These are phyloP conservation scores for Fusarium haematococcum DNA, from an alignment of 2,329 filamentous ascomycete species.

Conservation along the genomic window DNA sequence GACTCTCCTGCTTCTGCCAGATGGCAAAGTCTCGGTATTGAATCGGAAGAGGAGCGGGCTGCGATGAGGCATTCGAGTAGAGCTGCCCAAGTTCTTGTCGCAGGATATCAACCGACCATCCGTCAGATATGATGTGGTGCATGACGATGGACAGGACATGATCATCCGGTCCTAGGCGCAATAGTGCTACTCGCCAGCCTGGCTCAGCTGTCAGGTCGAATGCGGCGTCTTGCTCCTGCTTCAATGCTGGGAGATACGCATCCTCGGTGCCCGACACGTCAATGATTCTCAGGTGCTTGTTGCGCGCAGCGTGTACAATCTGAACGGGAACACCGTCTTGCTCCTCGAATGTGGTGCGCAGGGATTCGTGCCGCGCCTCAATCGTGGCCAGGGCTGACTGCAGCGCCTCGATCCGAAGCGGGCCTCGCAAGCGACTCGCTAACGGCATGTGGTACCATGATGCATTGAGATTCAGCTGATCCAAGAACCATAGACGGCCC, in stretches of 20 bases:
- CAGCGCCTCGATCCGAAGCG: conserved; percentile 7
- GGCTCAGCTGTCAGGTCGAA: background rate
- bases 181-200: conserved; percentile 2
- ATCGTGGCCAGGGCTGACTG: conserved; percentile 1
- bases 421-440: conserved; percentile 13
- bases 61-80: conserved; percentile 28
- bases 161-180: background rate
- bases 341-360: conserved; percentile 18
- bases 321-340: conserved; percentile 6
- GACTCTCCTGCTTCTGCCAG: background rate
- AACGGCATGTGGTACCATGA: conserved; percentile 19
- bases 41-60: conserved; percentile 31
- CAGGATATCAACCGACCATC: conserved; percentile 31
- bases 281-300: background rate
- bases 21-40: conserved; percentile 31
- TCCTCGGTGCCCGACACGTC: background rate
- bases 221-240: background rate
- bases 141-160: conserved; percentile 26
- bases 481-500: conserved; percentile 28
- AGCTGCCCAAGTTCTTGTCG: conserved; percentile 13
- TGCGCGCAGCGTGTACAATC: conserved; percentile 1
- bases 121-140: conserved; percentile 32
- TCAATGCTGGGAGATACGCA: background rate
- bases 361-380: conserved; percentile 20
- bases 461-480: conserved; percentile 16